These are phyloP conservation scores for Nepenthes mirabilis DNA, from an alignment of 148 eudicot species.

Conservation along the genomic window DNA sequence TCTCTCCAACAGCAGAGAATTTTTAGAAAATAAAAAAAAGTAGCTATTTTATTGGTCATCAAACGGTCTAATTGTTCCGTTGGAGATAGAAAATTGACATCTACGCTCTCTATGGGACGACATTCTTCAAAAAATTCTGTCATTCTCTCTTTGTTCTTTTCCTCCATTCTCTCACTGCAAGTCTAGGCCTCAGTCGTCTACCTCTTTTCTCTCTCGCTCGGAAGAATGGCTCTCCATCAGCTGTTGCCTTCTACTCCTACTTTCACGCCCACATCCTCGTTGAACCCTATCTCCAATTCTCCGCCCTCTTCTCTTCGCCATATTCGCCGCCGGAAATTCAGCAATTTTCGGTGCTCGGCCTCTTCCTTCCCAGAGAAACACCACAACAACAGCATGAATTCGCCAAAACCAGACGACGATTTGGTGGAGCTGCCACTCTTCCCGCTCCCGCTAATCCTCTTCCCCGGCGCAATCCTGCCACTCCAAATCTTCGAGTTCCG, in stretches of 20 bases:
- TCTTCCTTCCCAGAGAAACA: conserved; percentile 18
- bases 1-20: no score
- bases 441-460: conserved; percentile 79
- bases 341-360: conserved; percentile 37
- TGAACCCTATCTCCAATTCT: conserved; percentile 16
- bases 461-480: conserved; percentile 80
- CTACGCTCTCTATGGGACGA: no score
- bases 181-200: no score
- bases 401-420: no score
- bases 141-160: no score
- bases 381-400: no score
- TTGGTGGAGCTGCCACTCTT: conserved; percentile 62
- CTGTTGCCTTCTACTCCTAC: conserved; percentile 33
- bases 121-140: no score
- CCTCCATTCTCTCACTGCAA: no score
- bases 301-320: neutral
- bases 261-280: conserved; percentile 22
- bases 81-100: no score
- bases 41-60: no score
- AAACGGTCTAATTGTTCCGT: no score
- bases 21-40: no score
- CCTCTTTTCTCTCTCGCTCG: neutral
- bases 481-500: conserved; percentile 83
- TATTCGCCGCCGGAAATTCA: conserved; percentile 21
- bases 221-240: conserved; percentile 52